These are phyloP conservation scores for Prunus dulcis DNA, from an alignment of 306 rosid genomes.

Conservation along the genomic window DNA sequence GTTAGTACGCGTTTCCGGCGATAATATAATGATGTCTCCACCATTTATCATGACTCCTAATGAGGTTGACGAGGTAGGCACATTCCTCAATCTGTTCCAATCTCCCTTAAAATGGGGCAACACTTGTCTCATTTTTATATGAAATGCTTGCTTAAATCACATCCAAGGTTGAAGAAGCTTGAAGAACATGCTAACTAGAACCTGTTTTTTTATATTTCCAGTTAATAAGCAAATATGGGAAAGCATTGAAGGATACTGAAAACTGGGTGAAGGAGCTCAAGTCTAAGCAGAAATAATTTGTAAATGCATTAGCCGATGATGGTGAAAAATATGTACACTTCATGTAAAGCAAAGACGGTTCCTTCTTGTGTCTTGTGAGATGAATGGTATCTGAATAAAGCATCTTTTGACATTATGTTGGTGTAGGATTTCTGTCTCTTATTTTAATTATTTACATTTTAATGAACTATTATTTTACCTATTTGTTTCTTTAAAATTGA, in stretches of 20 bases:
- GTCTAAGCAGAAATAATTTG: slow-evolving; percentile 52
- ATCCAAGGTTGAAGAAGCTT: not conserved
- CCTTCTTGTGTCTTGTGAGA: not conserved
- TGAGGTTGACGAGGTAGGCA: slow-evolving; percentile 77
- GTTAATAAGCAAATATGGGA: slow-evolving; percentile 73
- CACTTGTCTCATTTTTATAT: not conserved
- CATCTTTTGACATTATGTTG: not conserved
- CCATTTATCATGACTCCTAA: slow-evolving; percentile 59
- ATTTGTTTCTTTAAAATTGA: no score
- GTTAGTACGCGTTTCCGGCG: slow-evolving; percentile 81
- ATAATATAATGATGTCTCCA: slow-evolving; percentile 85
- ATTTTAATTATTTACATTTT: no score
- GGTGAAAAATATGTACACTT: slow-evolving; percentile 13
- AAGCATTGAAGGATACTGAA: slow-evolving; percentile 74
- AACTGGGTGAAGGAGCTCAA: slow-evolving; percentile 77
- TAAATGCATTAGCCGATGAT: slow-evolving; percentile 3
- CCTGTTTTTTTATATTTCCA: slow-evolving; percentile 27
- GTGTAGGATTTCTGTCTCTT: not conserved
- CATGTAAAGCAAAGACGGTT: slow-evolving; percentile 10
- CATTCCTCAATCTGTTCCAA: not conserved
- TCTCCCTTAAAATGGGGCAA: not conserved
- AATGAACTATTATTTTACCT: no score
- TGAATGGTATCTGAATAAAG: not conserved
- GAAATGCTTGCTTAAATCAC: not conserved
- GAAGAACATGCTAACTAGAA: not conserved